phyloP scores from a whole-genome alignment of 768 basidiomycete species.

The Tylopilus intermedius region DNA sequence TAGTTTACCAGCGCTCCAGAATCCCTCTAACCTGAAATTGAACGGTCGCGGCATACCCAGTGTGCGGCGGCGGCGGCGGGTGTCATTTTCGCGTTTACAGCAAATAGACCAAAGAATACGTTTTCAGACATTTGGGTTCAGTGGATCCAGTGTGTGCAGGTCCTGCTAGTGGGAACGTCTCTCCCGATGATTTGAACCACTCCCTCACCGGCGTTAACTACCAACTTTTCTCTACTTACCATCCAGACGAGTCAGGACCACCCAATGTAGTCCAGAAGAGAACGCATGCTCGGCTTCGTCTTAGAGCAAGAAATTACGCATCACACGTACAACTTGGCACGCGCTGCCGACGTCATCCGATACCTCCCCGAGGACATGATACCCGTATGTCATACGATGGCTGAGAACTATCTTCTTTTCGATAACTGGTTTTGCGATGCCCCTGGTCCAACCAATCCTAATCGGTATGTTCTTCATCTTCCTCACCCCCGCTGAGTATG shows the following conservation, averaged over 20 bases:
- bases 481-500: not conserved
- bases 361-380: slow-evolving; percentile 24
- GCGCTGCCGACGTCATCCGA: slow-evolving; percentile 17
- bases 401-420: slow-evolving; percentile 22
- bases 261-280: not conserved
- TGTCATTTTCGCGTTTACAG: not conserved
- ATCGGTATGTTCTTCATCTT: slow-evolving; percentile 11
- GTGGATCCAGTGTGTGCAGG: slow-evolving; percentile 27
- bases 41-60: slow-evolving; percentile 11
- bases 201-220: slow-evolving; percentile 22
- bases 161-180: slow-evolving; percentile 13
- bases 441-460: slow-evolving; percentile 25
- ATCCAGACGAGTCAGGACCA: slow-evolving; percentile 16
- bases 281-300: slow-evolving; percentile 21
- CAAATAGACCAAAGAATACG: not conserved
- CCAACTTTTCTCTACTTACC: slow-evolving; percentile 19
- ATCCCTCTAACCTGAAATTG: not conserved
- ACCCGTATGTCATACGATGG: slow-evolving; percentile 22
- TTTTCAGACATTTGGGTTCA: slow-evolving; percentile 26
- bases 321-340: slow-evolving; percentile 6
- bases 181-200: slow-evolving; percentile 25
- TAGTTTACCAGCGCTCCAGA: not conserved
- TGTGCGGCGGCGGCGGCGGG: slow-evolving; percentile 26
- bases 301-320: slow-evolving; percentile 18
- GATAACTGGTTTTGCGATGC: slow-evolving; percentile 25